Conservation (phyloP, 176 grass and related monocot genomes). For the Avena eriantha region DNA sequence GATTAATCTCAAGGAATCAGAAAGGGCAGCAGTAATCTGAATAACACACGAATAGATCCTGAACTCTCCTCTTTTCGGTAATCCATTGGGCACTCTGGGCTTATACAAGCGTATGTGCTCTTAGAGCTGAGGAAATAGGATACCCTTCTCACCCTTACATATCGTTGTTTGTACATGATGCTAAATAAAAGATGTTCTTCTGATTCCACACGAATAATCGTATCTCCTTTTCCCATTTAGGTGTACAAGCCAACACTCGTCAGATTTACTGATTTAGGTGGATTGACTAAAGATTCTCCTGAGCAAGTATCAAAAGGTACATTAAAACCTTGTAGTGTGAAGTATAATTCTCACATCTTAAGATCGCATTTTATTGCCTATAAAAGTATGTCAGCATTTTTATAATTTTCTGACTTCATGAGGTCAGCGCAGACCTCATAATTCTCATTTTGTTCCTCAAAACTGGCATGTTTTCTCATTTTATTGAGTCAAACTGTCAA, state of each 20-base stretch:
- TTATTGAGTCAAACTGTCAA: neutral
- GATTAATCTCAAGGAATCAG: slow-evolving; percentile 21
- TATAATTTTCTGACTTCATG: slow-evolving; percentile 15
- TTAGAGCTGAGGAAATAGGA: neutral
- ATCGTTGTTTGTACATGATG: neutral
- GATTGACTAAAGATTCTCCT: slow-evolving; percentile 69
- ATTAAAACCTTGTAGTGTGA: slow-evolving; percentile 25
- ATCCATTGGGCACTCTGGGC: neutral
- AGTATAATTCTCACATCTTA: slow-evolving; percentile 27
- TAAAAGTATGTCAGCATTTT: neutral
- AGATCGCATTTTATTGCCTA: neutral
- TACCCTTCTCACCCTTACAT: neutral
- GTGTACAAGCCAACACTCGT: slow-evolving; percentile 87
- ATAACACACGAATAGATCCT: neutral
- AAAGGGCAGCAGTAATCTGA: neutral
- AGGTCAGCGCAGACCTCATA: slow-evolving; percentile 9
- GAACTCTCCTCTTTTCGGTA: neutral
- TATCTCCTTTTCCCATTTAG: slow-evolving; percentile 52
- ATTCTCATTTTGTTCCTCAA: neutral
- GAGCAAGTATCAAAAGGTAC: slow-evolving; percentile 77
- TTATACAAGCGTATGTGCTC: neutral
- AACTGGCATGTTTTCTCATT: neutral
- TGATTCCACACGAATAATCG: slow-evolving; percentile 13
- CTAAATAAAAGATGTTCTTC: slow-evolving; percentile 29
- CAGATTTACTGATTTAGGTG: slow-evolving; percentile 92